Conservation (phyloP, 2,329 filamentous ascomycete genomes). For the Claviceps sorghi region DNA sequence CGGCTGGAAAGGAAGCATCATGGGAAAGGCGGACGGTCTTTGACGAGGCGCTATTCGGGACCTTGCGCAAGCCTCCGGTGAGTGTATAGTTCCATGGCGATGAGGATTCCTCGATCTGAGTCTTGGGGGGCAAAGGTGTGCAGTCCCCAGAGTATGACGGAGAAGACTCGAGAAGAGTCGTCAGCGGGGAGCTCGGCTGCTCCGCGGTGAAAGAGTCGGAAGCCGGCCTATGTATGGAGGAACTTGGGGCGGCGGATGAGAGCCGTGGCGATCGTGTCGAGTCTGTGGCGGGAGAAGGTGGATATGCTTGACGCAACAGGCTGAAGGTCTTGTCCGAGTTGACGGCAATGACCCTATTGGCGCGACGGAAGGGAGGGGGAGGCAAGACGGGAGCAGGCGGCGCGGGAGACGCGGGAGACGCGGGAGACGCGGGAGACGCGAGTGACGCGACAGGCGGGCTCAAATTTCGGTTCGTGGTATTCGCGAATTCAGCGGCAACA, state of each 20-base stretch:
- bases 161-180: slow-evolving; percentile 28
- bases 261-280: slow-evolving; percentile 25
- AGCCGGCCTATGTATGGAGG: slow-evolving; percentile 25
- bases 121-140: slow-evolving; percentile 9
- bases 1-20: not conserved
- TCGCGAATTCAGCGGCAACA: not conserved
- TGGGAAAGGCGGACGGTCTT: not conserved
- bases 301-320: slow-evolving; percentile 24
- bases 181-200: slow-evolving; percentile 33
- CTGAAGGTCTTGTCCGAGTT: slow-evolving; percentile 46
- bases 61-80: slow-evolving; percentile 40
- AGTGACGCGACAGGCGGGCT: too few relatives aligned
- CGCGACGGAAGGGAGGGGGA: slow-evolving; percentile 15
- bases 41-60: slow-evolving; percentile 14
- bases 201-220: slow-evolving; percentile 24
- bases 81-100: slow-evolving; percentile 40
- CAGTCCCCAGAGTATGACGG: slow-evolving; percentile 1
- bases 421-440: not conserved
- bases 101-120: slow-evolving; percentile 9
- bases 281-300: slow-evolving; percentile 15
- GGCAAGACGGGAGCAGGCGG: slow-evolving; percentile 9
- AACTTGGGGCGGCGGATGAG: slow-evolving; percentile 30
- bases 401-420: slow-evolving; percentile 1
- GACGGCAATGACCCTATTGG: slow-evolving; percentile 29
- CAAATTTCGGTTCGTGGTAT: not conserved